These are phyloP conservation scores for Diaporthe capsici DNA, from an alignment of 2,329 filamentous ascomycete genomes.

Conservation along the genomic window DNA sequence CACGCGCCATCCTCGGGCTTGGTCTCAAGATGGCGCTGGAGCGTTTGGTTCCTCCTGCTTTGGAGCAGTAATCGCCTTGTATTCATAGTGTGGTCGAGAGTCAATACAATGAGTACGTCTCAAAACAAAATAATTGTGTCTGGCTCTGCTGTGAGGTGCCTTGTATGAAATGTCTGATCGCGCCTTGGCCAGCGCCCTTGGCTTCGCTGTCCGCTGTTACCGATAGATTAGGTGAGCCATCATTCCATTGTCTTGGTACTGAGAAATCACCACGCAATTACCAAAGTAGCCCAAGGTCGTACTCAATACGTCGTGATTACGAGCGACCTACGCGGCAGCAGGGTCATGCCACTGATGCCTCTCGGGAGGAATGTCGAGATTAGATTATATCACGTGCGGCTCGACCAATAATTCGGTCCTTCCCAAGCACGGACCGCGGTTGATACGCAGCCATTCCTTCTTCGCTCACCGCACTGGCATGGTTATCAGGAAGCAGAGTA, in stretches of 20 bases:
- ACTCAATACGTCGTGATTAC: neutral
- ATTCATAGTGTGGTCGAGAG: conserved; percentile 37
- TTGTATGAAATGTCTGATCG: neutral
- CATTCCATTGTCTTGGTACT: neutral
- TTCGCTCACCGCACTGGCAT: neutral
- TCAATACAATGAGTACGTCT: conserved; percentile 37
- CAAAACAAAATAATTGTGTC: neutral
- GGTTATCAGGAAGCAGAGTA: neutral
- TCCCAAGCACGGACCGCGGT: neutral
- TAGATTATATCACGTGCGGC: neutral
- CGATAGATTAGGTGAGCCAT: conserved; percentile 9
- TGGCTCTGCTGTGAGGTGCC: neutral
- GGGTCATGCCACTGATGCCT: neutral
- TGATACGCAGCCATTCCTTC: neutral
- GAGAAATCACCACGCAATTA: too few relatives aligned
- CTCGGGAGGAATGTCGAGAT: neutral
- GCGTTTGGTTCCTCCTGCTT: neutral
- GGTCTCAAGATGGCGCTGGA: conserved; percentile 3
- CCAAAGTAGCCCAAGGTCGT: too few relatives aligned
- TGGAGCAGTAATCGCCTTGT: conserved; percentile 18
- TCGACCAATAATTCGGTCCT: conserved; percentile 13
- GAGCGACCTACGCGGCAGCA: neutral
- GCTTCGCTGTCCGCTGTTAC: neutral
- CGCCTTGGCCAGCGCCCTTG: neutral
- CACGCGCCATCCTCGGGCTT: neutral